Evolutionary conservation across 495 filamentous ascomycete species (phyloP).

Genomic region (Podospora comata): DNA sequence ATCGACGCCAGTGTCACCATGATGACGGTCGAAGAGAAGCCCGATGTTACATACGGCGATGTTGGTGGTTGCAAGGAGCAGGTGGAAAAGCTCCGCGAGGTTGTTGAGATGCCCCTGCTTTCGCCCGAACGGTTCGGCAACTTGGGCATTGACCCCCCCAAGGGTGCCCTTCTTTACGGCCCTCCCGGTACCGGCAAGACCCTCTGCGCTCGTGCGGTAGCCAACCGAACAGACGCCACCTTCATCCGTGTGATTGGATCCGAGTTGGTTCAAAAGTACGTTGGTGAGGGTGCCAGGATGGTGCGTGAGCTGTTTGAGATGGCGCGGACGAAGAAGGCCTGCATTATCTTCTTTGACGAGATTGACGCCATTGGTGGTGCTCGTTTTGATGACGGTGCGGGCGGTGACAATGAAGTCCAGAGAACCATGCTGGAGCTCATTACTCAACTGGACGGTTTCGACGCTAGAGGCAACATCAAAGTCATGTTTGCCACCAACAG

Average conservation of each 20-base stretch:
- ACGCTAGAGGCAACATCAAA: slow-evolving; percentile 97
- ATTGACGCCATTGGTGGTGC: slow-evolving; percentile 97
- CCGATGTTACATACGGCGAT: slow-evolving; percentile 97
- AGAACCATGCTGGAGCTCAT: slow-evolving; percentile 98
- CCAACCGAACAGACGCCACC: slow-evolving; percentile 95
- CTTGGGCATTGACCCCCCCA: slow-evolving; percentile 96
- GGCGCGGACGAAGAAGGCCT: slow-evolving; percentile 99
- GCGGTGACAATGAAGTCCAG: slow-evolving; percentile 99
- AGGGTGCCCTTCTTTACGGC: slow-evolving; percentile 94
- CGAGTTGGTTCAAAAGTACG: slow-evolving; percentile 97
- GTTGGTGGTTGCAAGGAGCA: slow-evolving; percentile 99
- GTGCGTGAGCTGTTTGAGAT: slow-evolving; percentile 98
- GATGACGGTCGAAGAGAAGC: slow-evolving; percentile 99
- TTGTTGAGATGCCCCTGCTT: slow-evolving; percentile 95
- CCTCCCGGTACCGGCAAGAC: slow-evolving; percentile 98
- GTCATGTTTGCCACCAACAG: slow-evolving; percentile 99
- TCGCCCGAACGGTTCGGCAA: slow-evolving; percentile 96
- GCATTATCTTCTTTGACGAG: slow-evolving; percentile 99
- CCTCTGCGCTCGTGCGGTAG: slow-evolving; percentile 92
- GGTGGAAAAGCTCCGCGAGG: slow-evolving; percentile 97
- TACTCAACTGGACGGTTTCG: slow-evolving; percentile 96
- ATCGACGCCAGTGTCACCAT: slow-evolving; percentile 99
- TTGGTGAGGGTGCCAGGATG: slow-evolving; percentile 96
- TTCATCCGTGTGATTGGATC: slow-evolving; percentile 98
- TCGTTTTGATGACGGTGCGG: slow-evolving; percentile 97